Conservation (phyloP, 768 basidiomycete genomes). For the Mycena capillaripes region DNA sequence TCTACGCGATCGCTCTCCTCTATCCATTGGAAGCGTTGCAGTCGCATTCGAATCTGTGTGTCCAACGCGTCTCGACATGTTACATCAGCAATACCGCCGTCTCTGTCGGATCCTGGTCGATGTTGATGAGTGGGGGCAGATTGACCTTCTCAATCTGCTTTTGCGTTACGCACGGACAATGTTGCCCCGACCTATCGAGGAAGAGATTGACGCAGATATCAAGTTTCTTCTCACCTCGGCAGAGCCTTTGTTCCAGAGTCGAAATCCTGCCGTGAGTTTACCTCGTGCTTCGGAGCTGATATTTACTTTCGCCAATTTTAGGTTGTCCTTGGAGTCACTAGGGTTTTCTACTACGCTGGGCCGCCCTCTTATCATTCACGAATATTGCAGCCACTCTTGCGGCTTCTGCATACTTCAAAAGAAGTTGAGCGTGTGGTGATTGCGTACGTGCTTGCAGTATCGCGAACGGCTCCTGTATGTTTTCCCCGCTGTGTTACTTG, state of each 20-base stretch:
- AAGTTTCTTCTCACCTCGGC: conserved; percentile 78
- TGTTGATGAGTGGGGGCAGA: conserved; percentile 97
- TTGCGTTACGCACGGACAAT: conserved; percentile 87
- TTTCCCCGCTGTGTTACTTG: not conserved
- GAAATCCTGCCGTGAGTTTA: conserved; percentile 86
- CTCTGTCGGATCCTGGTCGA: conserved; percentile 89
- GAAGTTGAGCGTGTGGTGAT: conserved; percentile 85
- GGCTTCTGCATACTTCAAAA: conserved; percentile 75
- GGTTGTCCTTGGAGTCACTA: conserved; percentile 86
- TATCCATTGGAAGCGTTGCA: conserved; percentile 89
- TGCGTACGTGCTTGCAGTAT: conserved; percentile 77
- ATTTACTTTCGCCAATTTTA: conserved; percentile 44
- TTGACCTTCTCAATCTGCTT: conserved; percentile 82
- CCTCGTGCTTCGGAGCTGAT: not conserved
- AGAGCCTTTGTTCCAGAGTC: conserved; percentile 86
- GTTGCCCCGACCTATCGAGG: conserved; percentile 74
- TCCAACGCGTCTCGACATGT: conserved; percentile 86
- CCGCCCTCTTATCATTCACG: conserved; percentile 68
- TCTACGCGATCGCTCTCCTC: conserved; percentile 83
- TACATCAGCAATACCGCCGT: conserved; percentile 91
- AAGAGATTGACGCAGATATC: conserved; percentile 84
- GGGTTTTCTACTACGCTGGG: conserved; percentile 81
- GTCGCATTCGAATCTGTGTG: conserved; percentile 91
- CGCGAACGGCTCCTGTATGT: conserved; percentile 76
- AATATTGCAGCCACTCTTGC: conserved; percentile 80